phyloP scores from a whole-genome alignment of 192 early-diverging fungal genomes.

The Gigaspora rosea region DNA sequence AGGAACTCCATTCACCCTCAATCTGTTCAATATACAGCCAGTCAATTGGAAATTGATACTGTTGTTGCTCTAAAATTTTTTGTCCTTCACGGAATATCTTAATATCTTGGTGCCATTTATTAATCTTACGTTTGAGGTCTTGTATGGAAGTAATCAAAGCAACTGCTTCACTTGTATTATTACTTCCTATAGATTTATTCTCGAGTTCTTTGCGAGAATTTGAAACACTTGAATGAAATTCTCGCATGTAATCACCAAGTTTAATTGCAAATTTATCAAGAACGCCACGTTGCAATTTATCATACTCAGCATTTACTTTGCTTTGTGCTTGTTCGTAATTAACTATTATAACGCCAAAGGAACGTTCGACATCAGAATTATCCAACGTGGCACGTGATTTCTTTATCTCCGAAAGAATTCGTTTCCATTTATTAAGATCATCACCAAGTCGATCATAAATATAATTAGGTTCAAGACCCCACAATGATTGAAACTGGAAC shows the following conservation, averaged over 20 bases:
- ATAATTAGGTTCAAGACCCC: slow-evolving; percentile 91
- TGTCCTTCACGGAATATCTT: slow-evolving; percentile 89
- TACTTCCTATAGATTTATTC: slow-evolving; percentile 80
- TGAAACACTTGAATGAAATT: slow-evolving; percentile 73
- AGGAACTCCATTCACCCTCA: slow-evolving; percentile 96
- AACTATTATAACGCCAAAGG: slow-evolving; percentile 82
- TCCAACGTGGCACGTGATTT: slow-evolving; percentile 94
- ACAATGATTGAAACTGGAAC: slow-evolving; percentile 97
- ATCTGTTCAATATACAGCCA: slow-evolving; percentile 96
- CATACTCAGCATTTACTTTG: slow-evolving; percentile 98
- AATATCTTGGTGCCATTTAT: slow-evolving; percentile 78
- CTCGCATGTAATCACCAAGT: slow-evolving; percentile 78
- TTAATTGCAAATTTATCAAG: slow-evolving; percentile 86
- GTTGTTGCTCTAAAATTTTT: slow-evolving; percentile 88
- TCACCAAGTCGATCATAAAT: slow-evolving; percentile 84
- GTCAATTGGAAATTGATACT: slow-evolving; percentile 92
- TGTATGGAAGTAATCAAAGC: slow-evolving; percentile 94
- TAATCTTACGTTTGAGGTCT: slow-evolving; percentile 84
- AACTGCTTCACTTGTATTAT: slow-evolving; percentile 88
- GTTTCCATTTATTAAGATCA: slow-evolving; percentile 89
- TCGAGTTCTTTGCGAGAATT: slow-evolving; percentile 86
- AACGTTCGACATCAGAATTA: slow-evolving; percentile 87
- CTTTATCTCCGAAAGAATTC: slow-evolving; percentile 92
- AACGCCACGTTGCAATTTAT: slow-evolving; percentile 96
- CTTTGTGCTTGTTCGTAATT: slow-evolving; percentile 98